Evolutionary conservation across 306 rosid genomes (phyloP).

Genomic region (Vigna radiata): DNA sequence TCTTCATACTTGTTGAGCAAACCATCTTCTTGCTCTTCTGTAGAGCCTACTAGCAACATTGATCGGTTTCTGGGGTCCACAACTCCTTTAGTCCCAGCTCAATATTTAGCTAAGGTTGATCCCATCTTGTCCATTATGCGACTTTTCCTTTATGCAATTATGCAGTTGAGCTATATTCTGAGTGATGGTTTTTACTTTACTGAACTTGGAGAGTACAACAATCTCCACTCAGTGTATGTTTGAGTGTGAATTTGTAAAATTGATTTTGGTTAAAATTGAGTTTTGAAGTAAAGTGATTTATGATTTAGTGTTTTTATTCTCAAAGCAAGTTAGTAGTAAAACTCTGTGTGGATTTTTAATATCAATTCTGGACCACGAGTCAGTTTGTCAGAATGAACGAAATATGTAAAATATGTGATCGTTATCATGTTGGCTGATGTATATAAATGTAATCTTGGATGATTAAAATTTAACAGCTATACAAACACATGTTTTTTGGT

Average conservation of each 20-base stretch:
- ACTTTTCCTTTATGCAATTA: background rate
- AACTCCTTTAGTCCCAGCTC: slow-evolving; percentile 76
- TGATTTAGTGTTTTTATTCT: background rate
- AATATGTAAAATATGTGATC: background rate
- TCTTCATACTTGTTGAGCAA: slow-evolving; percentile 41
- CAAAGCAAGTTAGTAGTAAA: background rate
- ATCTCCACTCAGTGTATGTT: background rate
- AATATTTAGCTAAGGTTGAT: slow-evolving; percentile 82
- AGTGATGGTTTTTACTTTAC: slow-evolving; percentile 28
- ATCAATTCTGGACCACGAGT: background rate
- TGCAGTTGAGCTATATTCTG: background rate
- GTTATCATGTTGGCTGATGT: background rate
- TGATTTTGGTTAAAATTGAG: background rate
- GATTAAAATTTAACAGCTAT: background rate
- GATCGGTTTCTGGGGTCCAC: slow-evolving; percentile 76
- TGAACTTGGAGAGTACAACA: slow-evolving; percentile 19
- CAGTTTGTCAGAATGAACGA: background rate
- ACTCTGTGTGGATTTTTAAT: background rate
- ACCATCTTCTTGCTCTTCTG: slow-evolving; percentile 46
- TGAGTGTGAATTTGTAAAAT: background rate
- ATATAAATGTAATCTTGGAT: background rate
- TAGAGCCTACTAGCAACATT: slow-evolving; percentile 55
- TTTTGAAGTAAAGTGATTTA: background rate
- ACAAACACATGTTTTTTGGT: background rate
- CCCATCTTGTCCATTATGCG: slow-evolving; percentile 31